phyloP scores from a whole-genome alignment of 257 asterid genomes.

The Lantana camara region DNA sequence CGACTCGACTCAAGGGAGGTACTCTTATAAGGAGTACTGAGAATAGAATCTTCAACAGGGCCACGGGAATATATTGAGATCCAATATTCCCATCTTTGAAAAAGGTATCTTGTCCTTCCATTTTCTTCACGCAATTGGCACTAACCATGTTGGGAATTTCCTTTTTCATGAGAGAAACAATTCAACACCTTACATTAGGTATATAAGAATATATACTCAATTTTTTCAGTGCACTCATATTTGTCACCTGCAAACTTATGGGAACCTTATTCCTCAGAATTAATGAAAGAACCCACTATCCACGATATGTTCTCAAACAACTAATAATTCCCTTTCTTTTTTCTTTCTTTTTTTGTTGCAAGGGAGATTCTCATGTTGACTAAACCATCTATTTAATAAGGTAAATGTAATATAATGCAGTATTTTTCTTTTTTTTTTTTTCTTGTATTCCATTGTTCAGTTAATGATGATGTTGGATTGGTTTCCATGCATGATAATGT shows the following conservation, averaged over 20 bases:
- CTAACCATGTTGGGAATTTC: constrained; percentile 41
- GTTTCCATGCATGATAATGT: no score
- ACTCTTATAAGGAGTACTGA: constrained; percentile 60
- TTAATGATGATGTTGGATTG: no score
- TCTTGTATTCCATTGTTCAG: no score
- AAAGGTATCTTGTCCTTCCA: constrained; percentile 47
- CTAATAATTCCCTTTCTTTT: constrained; percentile 21
- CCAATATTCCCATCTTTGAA: constrained; percentile 51
- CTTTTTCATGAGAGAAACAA: constrained; percentile 49
- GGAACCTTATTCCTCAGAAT: constrained; percentile 82
- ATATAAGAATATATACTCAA: constrained; percentile 85
- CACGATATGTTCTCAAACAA: constrained; percentile 49
- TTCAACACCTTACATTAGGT: constrained; percentile 71
- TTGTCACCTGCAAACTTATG: constrained; percentile 53
- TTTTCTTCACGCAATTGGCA: constrained; percentile 34
- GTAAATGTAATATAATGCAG: no score
- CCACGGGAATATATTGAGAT: constrained; percentile 48
- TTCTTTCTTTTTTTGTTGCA: constrained; percentile 13
- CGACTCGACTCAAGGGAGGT: no score
- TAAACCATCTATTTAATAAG: constrained; percentile 52
- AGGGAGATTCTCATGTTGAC: constrained; percentile 80
- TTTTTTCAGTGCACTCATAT: constrained; percentile 48
- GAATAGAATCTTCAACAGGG: constrained; percentile 67
- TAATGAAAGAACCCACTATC: constrained; percentile 69
- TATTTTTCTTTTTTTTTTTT: no score